Conservation (phyloP, 495 filamentous ascomycete species). For the Cladorrhinum samala region DNA sequence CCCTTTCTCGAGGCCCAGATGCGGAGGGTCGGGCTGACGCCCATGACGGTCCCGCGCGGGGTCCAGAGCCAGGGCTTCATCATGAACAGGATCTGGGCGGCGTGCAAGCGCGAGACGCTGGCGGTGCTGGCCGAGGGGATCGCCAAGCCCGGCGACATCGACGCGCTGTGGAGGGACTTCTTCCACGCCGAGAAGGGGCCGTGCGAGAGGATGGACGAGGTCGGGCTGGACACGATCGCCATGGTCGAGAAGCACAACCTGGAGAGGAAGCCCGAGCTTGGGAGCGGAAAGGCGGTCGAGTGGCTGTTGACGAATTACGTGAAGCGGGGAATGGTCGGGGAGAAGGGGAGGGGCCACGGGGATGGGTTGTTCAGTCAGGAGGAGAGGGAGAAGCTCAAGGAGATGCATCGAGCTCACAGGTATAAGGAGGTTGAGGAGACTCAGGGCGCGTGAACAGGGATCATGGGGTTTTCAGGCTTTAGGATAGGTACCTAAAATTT, state of each 20-base stretch:
- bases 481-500: background rate
- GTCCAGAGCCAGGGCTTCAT: constrained; percentile 50
- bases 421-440: constrained; percentile 24
- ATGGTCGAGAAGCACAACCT: constrained; percentile 34
- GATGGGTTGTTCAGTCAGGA: constrained; percentile 25
- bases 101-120: constrained; percentile 51
- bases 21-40: constrained; percentile 38
- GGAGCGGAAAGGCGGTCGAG: constrained; percentile 11
- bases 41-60: constrained; percentile 31
- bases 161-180: constrained; percentile 41
- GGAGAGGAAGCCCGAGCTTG: constrained; percentile 16
- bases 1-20: constrained; percentile 36
- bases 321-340: constrained; percentile 33
- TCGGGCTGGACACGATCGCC: constrained; percentile 42
- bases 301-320: constrained; percentile 40
- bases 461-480: background rate
- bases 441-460: constrained; percentile 15
- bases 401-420: constrained; percentile 12
- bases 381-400: constrained; percentile 24
- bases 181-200: constrained; percentile 41
- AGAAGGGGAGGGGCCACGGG: constrained; percentile 28
- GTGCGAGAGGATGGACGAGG: constrained; percentile 44
- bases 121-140: constrained; percentile 46
- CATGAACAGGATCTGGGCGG: constrained; percentile 56
- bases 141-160: constrained; percentile 34